phyloP scores from a whole-genome alignment of 345 rosid species.

The Mercurialis annua region DNA sequence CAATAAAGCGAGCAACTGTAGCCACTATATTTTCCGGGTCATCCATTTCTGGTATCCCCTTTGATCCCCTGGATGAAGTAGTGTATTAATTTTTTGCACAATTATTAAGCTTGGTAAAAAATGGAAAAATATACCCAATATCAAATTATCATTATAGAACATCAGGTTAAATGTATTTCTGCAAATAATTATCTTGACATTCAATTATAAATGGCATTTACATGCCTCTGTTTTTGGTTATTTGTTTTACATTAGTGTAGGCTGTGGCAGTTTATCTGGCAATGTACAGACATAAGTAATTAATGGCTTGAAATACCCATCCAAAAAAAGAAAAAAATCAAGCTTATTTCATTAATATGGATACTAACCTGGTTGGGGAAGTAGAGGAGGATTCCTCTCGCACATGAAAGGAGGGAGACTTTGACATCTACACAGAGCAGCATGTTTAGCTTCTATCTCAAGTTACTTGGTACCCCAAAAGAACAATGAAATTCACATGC shows the following conservation, averaged over 20 bases:
- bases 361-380: constrained; percentile 38
- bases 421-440: constrained; percentile 51
- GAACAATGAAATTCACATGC: constrained; percentile 10
- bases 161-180: neutral
- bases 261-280: neutral
- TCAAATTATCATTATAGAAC: neutral
- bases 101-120: constrained; percentile 5
- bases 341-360: neutral
- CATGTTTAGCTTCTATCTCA: constrained; percentile 19
- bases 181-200: neutral
- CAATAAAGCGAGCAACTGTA: constrained; percentile 63
- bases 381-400: constrained; percentile 34
- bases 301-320: neutral
- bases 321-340: neutral
- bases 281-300: neutral
- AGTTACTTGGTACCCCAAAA: constrained; percentile 24
- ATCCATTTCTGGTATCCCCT: constrained; percentile 44
- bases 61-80: constrained; percentile 41
- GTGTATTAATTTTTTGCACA: neutral
- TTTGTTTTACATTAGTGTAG: neutral
- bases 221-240: neutral
- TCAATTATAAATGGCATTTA: neutral
- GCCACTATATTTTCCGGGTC: constrained; percentile 55
- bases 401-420: constrained; percentile 46
- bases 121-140: neutral